Percentiles rank a stretch among this genome's conserved stretches.
Evolutionary conservation across 192 early-diverging fungal species (phyloP).

Genomic region (Backusella circina): DNA sequence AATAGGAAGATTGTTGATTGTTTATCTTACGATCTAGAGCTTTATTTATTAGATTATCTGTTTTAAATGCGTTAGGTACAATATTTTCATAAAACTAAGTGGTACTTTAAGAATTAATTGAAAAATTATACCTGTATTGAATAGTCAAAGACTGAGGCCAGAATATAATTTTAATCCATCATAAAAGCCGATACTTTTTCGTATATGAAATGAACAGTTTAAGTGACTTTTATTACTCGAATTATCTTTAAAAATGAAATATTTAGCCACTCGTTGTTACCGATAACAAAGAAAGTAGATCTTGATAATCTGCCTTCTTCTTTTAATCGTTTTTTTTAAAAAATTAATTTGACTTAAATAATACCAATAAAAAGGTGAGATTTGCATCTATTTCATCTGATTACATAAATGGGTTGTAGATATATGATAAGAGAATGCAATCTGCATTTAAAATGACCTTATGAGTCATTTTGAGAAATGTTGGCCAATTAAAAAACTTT

Average conservation of each 20-base stretch:
- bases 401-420: not conserved
- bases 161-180: not conserved
- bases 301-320: not conserved
- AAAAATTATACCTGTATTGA: not conserved
- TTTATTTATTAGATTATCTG: not conserved
- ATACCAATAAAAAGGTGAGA: not conserved
- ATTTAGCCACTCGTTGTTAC: not conserved
- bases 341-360: not conserved
- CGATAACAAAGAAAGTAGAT: not conserved
- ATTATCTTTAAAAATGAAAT: not conserved
- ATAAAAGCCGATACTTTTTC: not conserved
- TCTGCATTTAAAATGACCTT: not conserved
- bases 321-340: not conserved
- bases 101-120: not conserved
- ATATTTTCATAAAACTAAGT: not conserved
- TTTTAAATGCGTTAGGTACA: not conserved
- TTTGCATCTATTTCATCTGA: not conserved
- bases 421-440: not conserved
- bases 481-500: not conserved
- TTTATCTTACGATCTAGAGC: not conserved
- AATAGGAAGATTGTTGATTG: not conserved
- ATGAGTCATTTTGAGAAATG: not conserved
- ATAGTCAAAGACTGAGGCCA: not conserved
- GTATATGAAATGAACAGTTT: not conserved
- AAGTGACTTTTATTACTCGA: not conserved